A percentile compares a stretch with the other conserved stretches of the same genome.
Evolutionary conservation across 306 rosid species (phyloP).

Genomic region (Cucurbita maxima): DNA sequence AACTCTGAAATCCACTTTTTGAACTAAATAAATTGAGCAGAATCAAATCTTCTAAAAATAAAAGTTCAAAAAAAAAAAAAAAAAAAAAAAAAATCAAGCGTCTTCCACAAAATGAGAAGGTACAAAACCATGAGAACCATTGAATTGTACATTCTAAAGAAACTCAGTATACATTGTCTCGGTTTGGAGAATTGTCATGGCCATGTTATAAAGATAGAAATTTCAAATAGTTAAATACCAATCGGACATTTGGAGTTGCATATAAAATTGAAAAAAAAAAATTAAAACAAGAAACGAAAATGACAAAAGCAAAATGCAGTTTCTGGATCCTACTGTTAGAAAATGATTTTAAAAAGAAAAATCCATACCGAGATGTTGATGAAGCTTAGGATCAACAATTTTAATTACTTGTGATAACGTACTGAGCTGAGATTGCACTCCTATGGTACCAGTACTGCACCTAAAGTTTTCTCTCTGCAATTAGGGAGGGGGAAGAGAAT

Average conservation of each 20-base stretch:
- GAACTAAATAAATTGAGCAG: background rate
- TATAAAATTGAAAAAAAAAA: background rate
- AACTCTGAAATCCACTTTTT: background rate
- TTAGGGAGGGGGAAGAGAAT: background rate
- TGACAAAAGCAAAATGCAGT: conserved; percentile 4
- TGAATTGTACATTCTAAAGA: background rate
- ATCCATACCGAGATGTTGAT: conserved; percentile 78
- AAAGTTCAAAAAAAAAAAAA: background rate
- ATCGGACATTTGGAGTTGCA: background rate
- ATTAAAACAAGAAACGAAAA: background rate
- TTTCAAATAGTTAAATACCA: background rate
- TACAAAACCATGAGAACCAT: background rate
- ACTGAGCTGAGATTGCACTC: conserved; percentile 84
- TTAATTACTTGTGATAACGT: conserved; percentile 84
- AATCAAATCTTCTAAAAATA: background rate
- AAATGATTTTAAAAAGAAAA: background rate
- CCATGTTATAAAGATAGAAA: background rate
- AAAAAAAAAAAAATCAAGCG: background rate
- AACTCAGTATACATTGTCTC: background rate
- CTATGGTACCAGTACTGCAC: conserved; percentile 56
- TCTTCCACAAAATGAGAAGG: background rate
- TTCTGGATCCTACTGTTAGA: background rate
- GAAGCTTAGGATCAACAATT: conserved; percentile 84
- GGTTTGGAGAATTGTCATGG: background rate
- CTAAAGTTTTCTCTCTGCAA: conserved; percentile 83